phyloP scores from a whole-genome alignment of 371 early-diverging fungal genomes.

The Scutellospora calospora region DNA sequence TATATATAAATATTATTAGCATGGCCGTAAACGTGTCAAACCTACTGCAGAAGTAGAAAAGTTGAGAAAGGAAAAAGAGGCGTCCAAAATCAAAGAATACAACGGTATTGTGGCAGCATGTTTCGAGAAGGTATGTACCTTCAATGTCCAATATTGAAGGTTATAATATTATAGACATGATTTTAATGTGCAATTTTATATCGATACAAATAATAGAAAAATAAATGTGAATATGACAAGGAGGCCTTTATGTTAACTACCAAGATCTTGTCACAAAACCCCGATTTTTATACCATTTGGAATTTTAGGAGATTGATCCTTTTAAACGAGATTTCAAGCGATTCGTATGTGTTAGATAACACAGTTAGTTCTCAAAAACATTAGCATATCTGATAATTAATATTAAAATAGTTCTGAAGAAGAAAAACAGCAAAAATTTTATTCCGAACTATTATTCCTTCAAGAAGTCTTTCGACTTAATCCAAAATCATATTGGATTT shows the following conservation, averaged over 20 bases:
- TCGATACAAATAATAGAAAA: slow-evolving; percentile 39
- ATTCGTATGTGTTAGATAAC: slow-evolving; percentile 44
- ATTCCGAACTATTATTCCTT: slow-evolving; percentile 71
- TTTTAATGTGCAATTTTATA: background rate
- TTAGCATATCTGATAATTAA: background rate
- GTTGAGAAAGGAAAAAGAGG: slow-evolving; percentile 56
- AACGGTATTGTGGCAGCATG: slow-evolving; percentile 54
- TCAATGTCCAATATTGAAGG: background rate
- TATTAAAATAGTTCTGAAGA: background rate
- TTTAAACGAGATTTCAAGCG: slow-evolving; percentile 53
- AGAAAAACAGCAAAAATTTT: slow-evolving; percentile 46
- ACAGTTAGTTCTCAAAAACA: background rate
- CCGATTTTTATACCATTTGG: slow-evolving; percentile 93
- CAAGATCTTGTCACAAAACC: slow-evolving; percentile 76
- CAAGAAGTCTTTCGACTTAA: slow-evolving; percentile 70
- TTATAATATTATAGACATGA: background rate
- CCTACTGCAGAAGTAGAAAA: slow-evolving; percentile 53
- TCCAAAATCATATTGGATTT: slow-evolving; percentile 94
- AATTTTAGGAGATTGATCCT: slow-evolving; percentile 82
- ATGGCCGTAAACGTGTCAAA: slow-evolving; percentile 60
- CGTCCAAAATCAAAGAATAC: slow-evolving; percentile 60
- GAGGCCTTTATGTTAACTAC: slow-evolving; percentile 75
- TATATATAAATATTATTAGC: slow-evolving; percentile 47
- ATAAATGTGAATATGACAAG: slow-evolving; percentile 51
- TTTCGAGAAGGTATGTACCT: slow-evolving; percentile 47